Conservation (phyloP, 1,139 yeast species). For the Debaryomyces singareniensis region DNA sequence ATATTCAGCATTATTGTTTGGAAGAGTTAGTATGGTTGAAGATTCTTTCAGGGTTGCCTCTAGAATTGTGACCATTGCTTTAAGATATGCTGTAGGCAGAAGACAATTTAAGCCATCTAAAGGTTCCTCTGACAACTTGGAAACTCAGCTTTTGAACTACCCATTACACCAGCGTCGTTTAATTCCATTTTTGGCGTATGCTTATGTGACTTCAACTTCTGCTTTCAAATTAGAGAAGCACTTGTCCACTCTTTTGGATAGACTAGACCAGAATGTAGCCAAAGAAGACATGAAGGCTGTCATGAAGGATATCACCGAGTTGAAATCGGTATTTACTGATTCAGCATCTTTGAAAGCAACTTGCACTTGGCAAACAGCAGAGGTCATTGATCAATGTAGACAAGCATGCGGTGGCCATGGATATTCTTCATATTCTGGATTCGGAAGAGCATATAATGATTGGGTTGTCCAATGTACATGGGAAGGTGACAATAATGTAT, state of each 20-base stretch:
- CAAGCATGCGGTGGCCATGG: slow-evolving; percentile 99
- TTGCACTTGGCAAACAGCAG: slow-evolving; percentile 79
- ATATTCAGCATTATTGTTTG: slow-evolving; percentile 80
- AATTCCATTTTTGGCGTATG: slow-evolving; percentile 70
- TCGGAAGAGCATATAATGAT: slow-evolving; percentile 82
- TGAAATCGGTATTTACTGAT: slow-evolving; percentile 76
- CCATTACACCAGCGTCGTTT: slow-evolving; percentile 84
- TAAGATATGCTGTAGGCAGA: slow-evolving; percentile 85
- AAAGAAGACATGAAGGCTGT: slow-evolving; percentile 36
- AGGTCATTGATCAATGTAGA: slow-evolving; percentile 78
- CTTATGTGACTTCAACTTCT: slow-evolving; percentile 73
- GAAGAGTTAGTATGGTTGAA: slow-evolving; percentile 83
- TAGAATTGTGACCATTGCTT: slow-evolving; percentile 74
- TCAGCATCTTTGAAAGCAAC: slow-evolving; percentile 89
- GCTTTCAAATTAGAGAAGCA: slow-evolving; percentile 59
- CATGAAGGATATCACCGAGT: slow-evolving; percentile 48
- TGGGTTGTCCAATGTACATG: slow-evolving; percentile 97
- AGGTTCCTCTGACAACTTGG: slow-evolving; percentile 26
- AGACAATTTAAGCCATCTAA: slow-evolving; percentile 64
- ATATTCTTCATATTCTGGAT: slow-evolving; percentile 82
- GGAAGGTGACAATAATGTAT: slow-evolving; percentile 93
- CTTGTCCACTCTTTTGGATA: slow-evolving; percentile 45
- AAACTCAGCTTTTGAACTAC: slow-evolving; percentile 70
- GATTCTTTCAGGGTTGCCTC: slow-evolving; percentile 81
- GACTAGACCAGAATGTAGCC: slow-evolving; percentile 49